Percentiles rank a stretch among this genome's conserved stretches.
Conservation (phyloP, 2,329 filamentous ascomycete species). For the Ceratocystis diversiconidia region DNA sequence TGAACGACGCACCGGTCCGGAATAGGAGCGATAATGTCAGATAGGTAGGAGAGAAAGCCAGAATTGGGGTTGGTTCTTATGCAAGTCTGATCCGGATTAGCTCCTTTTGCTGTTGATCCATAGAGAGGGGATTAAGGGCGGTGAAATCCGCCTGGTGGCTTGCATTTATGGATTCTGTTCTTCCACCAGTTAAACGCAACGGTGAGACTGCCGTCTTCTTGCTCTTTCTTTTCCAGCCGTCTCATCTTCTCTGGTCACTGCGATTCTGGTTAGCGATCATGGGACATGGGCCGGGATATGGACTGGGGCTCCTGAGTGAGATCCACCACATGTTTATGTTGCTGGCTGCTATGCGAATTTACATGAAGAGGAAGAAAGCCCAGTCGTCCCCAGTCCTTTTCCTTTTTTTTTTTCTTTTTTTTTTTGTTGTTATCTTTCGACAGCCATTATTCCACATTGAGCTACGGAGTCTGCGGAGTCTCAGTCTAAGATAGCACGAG, state of each 20-base stretch:
- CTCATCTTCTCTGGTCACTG: neutral
- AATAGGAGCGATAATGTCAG: neutral
- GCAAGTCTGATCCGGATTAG: too few relatives aligned
- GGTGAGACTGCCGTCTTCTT: neutral
- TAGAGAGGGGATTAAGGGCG: neutral
- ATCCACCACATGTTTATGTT: neutral
- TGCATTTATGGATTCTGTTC: neutral
- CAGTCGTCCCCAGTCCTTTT: neutral
- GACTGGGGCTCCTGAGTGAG: neutral
- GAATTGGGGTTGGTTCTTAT: too few relatives aligned
- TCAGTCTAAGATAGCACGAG: neutral
- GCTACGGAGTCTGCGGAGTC: neutral
- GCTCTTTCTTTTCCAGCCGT: neutral
- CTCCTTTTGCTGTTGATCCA: neutral
- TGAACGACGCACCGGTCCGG: neutral
- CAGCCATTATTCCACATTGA: neutral
- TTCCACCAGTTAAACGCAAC: constrained; percentile 5
- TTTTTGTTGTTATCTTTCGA: neutral
- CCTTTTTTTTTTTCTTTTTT: neutral
- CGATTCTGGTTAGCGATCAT: constrained; percentile 1
- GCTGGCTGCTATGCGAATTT: neutral
- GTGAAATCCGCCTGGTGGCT: neutral
- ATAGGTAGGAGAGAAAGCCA: neutral
- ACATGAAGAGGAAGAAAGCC: neutral
- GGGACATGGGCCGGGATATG: neutral